Percentiles rank a stretch among this genome's conserved stretches.
These are phyloP conservation scores for Populus davidiana DNA, from an alignment of 345 rosid genomes.

Conservation along the genomic window DNA sequence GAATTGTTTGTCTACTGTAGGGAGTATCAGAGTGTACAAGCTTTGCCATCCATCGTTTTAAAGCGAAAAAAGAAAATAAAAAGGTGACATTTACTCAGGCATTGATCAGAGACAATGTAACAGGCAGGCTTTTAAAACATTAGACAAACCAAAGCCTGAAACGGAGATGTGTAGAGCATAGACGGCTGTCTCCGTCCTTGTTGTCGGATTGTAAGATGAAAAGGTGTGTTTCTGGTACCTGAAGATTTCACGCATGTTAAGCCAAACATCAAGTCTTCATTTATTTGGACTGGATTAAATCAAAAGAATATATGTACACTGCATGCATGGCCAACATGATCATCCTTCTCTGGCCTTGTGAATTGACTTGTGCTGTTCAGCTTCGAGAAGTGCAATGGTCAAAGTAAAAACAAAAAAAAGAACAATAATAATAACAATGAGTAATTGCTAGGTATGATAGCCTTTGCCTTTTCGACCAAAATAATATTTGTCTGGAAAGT, in stretches of 20 bases:
- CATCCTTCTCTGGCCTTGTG: not conserved
- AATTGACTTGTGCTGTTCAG: not conserved
- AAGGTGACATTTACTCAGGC: not conserved
- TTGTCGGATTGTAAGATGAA: conserved; percentile 10
- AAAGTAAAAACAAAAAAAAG: not conserved
- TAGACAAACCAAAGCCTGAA: not conserved
- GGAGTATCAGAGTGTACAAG: not conserved
- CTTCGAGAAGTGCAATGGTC: not conserved
- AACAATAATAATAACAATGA: too few species aligned
- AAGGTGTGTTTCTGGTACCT: not conserved
- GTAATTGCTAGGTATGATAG: not conserved
- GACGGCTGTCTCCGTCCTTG: conserved; percentile 22
- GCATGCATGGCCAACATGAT: not conserved
- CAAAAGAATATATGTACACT: not conserved
- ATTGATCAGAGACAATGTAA: not conserved
- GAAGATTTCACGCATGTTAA: not conserved
- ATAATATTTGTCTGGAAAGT: not conserved
- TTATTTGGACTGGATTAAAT: not conserved
- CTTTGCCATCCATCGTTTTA: not conserved
- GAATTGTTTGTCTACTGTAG: conserved; percentile 12
- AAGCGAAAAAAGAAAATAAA: not conserved
- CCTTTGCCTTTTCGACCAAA: not conserved
- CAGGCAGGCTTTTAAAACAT: not conserved
- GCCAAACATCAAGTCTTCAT: not conserved
- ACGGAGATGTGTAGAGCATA: not conserved